Percentiles rank a stretch among this genome's conserved stretches.
Evolutionary conservation across 805 yeast species (phyloP).

Genomic region (Wickerhamomyces tratensis): DNA sequence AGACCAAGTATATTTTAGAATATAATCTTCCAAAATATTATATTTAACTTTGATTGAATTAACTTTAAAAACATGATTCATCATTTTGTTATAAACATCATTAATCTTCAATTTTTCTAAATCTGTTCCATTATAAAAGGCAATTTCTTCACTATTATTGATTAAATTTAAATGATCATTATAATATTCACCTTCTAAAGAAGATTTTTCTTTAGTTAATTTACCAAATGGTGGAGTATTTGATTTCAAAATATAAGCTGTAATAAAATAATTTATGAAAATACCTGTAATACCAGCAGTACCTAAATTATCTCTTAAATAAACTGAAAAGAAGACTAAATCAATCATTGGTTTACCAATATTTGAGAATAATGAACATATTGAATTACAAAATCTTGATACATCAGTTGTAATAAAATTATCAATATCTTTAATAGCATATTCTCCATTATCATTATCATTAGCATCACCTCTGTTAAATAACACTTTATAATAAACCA

Average conservation of each 20-base stretch:
- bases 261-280: conserved; percentile 66
- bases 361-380: conserved; percentile 75
- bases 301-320: conserved; percentile 79
- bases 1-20: conserved; percentile 88
- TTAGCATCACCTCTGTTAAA: conserved; percentile 25
- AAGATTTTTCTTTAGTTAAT: conserved; percentile 61
- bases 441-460: conserved; percentile 12
- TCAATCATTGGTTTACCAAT: conserved; percentile 91
- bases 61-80: conserved; percentile 42
- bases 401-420: conserved; percentile 77
- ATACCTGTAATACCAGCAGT: conserved; percentile 79
- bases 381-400: conserved; percentile 67
- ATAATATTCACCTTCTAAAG: conserved; percentile 81
- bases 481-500: conserved; percentile 76
- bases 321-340: conserved; percentile 72
- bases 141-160: conserved; percentile 87
- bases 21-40: conserved; percentile 73
- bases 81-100: conserved; percentile 47
- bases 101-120: conserved; percentile 64
- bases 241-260: conserved; percentile 64
- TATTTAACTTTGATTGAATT: conserved; percentile 56
- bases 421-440: conserved; percentile 59
- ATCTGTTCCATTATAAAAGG: conserved; percentile 82
- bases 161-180: conserved; percentile 79
- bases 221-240: conserved; percentile 82